A percentile compares a stretch with the other conserved stretches of the same genome.
Conservation (phyloP, 352 stramenopile species). For the Pythium volutum region DNA sequence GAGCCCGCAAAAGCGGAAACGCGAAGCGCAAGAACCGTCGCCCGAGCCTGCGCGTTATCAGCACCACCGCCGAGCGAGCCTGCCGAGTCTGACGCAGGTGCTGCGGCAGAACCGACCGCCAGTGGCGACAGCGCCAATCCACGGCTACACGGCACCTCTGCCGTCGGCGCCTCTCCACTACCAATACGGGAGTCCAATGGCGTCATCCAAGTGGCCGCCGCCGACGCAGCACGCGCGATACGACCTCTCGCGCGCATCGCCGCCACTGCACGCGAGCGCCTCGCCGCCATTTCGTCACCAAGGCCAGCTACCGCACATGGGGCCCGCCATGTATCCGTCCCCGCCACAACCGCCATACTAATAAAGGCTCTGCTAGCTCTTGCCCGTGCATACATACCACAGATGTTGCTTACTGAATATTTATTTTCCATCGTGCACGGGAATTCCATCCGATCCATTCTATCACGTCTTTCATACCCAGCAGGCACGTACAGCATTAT, state of each 20-base stretch:
- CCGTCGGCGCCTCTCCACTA: background rate
- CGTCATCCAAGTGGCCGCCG: no score
- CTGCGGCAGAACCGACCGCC: slow-evolving; percentile 5
- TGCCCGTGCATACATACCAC: no score
- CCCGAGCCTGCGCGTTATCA: background rate
- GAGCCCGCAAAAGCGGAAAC: background rate
- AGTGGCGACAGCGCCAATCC: no score
- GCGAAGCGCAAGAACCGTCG: background rate
- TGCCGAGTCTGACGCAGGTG: slow-evolving; percentile 7
- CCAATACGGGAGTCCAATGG: background rate
- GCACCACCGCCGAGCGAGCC: background rate
- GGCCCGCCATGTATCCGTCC: background rate
- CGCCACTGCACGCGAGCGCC: no score
- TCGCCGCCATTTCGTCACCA: background rate
- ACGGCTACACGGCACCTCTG: background rate
- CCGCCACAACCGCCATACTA: background rate
- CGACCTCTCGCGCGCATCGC: background rate
- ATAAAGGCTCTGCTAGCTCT: no score
- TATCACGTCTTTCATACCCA: background rate
- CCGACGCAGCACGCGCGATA: background rate
- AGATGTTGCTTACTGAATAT: no score
- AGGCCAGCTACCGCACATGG: background rate
- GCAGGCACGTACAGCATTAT: no score
- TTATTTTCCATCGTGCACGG: background rate
- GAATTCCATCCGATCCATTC: background rate